These are phyloP conservation scores for Groenewaldozyma tartarivorans DNA, from an alignment of 805 yeast genomes.

Conservation along the genomic window DNA sequence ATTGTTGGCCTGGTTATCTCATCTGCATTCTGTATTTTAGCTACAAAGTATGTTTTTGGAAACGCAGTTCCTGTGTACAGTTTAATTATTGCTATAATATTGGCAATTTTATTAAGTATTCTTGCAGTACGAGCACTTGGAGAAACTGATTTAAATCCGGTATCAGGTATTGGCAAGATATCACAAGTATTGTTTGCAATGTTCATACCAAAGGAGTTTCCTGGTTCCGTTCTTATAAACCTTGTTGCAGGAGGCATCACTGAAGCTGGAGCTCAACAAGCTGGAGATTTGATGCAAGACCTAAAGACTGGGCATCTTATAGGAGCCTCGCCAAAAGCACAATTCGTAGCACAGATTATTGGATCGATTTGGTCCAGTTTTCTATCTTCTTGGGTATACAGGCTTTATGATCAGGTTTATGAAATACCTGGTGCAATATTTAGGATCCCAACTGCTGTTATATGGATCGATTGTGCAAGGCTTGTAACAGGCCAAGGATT, in stretches of 20 bases:
- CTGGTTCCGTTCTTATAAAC: constrained; percentile 76
- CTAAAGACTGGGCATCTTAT: constrained; percentile 85
- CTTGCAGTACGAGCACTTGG: constrained; percentile 92
- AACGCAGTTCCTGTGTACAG: constrained; percentile 62
- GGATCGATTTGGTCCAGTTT: constrained; percentile 82
- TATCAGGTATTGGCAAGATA: constrained; percentile 89
- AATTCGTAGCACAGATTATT: constrained; percentile 78
- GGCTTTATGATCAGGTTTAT: constrained; percentile 70
- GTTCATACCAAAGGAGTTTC: constrained; percentile 61
- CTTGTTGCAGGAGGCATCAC: constrained; percentile 94
- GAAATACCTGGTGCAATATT: constrained; percentile 75
- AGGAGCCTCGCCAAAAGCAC: constrained; percentile 90
- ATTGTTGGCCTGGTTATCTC: constrained; percentile 55
- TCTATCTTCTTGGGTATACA: constrained; percentile 73
- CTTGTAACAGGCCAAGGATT: constrained; percentile 84
- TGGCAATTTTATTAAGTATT: constrained; percentile 73
- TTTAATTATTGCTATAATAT: constrained; percentile 51
- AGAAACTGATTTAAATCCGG: constrained; percentile 95
- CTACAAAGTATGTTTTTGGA: constrained; percentile 65
- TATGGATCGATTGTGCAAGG: constrained; percentile 95
- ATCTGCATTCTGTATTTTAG: constrained; percentile 53
- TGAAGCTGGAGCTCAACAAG: constrained; percentile 98
- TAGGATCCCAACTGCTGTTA: constrained; percentile 88
- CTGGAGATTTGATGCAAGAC: constrained; percentile 97
- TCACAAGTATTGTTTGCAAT: constrained; percentile 85